These are phyloP conservation scores for Xanthoconium separans DNA, from an alignment of 1,284 basidiomycete species.

Conservation along the genomic window DNA sequence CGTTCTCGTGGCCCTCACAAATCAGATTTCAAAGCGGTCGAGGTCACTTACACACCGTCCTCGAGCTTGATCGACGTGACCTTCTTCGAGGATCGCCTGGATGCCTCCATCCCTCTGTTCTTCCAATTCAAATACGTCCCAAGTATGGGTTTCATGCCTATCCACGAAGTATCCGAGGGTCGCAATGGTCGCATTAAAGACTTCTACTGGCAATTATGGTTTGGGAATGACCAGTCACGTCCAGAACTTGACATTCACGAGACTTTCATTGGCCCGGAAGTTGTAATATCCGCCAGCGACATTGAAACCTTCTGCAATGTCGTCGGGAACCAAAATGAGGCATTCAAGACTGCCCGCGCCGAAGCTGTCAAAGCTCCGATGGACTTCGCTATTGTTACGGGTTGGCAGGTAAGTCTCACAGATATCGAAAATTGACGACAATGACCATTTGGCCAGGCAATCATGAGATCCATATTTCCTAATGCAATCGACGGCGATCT, in stretches of 20 bases:
- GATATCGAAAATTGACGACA: conserved; percentile 1
- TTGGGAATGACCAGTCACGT: conserved; percentile 77
- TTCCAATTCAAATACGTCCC: conserved; percentile 89
- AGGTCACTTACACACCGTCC: conserved; percentile 62
- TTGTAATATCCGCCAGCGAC: conserved; percentile 71
- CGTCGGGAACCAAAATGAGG: conserved; percentile 90
- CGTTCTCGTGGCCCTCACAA: conserved; percentile 81
- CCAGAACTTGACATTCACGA: conserved; percentile 76
- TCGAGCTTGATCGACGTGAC: conserved; percentile 70
- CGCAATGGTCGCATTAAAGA: conserved; percentile 93
- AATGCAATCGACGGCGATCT: conserved; percentile 87
- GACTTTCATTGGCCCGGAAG: conserved; percentile 82
- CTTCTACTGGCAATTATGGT: conserved; percentile 98
- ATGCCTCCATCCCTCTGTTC: conserved; percentile 75
- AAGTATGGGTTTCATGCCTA: conserved; percentile 86
- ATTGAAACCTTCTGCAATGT: conserved; percentile 93
- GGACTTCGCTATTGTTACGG: conserved; percentile 98
- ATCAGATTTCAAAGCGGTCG: conserved; percentile 79
- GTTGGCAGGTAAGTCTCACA: conserved; percentile 79
- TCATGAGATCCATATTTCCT: conserved; percentile 98
- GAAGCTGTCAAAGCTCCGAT: conserved; percentile 84
- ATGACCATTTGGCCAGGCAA: conserved; percentile 57
- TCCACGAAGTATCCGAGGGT: conserved; percentile 85
- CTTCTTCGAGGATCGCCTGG: conserved; percentile 83
- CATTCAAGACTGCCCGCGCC: conserved; percentile 79